Base-by-base conservation (phyloP, 441 rosid species). In the Macaranga tanarius region DNA sequence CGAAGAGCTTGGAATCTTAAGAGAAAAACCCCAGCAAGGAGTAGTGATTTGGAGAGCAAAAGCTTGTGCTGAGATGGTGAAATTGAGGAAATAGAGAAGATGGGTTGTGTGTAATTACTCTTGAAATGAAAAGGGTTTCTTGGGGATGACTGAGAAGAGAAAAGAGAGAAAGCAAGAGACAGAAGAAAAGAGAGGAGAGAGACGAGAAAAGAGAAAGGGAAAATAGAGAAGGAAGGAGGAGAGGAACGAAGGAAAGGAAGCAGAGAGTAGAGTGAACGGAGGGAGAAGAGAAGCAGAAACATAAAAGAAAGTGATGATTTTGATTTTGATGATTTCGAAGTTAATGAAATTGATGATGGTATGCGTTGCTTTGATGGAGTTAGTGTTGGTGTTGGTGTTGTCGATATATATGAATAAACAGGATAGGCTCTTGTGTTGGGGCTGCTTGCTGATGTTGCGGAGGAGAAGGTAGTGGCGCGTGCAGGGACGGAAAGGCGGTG, bases 1-100 rank as follows among this genome's bases (percentile, higher is more conserved):
- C 88, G 82, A 63, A 94, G 96, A 22, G 98, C 92, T 78, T 90
- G 98, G 55, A 94, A 94, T 23, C 96, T 82, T 64, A 94, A 84
- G 47, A 92, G 89, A 65, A 94, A 88, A 31, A 94, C 90, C 10
- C 82, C 77, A 12, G 90, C 86, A 51, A 90, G 76, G 26, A 94
- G 77, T 8, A 78, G 51, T 0, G 96, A 87, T 78, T 87, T 94
- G 20, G 78, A 75, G 17, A 87, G 72, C 19, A 92, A 42, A 47
- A 84, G 76, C 64, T 69, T 89, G 81, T 81, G 82, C 60, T 90
- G 95, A 59, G 92, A 75, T 2, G 56, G 72, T 56, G 92, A 84
- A 63, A 91, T 82, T n/a, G 88, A 80, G 3, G 84, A 62, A 19
- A 91, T 72, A 2, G 88, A 70, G 72, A 87, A 76, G 8, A 82